Conservation (phyloP, 192 early-diverging fungal genomes). For the Umbelopsis sp. region DNA sequence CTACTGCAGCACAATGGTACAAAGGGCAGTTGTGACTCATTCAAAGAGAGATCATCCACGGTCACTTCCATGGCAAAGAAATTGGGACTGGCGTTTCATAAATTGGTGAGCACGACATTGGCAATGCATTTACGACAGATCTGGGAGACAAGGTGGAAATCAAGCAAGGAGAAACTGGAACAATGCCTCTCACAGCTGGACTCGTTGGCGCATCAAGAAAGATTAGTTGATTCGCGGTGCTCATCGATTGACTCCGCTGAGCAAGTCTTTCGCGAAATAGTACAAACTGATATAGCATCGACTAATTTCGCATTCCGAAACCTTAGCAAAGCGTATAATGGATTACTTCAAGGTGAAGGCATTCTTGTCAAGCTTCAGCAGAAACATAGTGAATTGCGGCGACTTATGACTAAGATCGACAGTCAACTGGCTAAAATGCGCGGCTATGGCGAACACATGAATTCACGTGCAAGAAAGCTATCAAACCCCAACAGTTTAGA, state of each 20-base stretch:
- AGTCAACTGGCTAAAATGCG: background rate
- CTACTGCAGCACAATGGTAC: background rate
- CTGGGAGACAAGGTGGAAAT: background rate
- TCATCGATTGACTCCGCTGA: background rate
- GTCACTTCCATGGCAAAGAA: background rate
- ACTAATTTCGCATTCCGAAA: constrained; percentile 6
- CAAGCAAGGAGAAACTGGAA: background rate
- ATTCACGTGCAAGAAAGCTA: constrained; percentile 11
- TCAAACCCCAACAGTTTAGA: background rate
- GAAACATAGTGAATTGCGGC: background rate
- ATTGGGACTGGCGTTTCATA: background rate
- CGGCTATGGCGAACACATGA: background rate
- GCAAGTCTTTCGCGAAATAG: background rate
- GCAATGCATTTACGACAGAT: background rate
- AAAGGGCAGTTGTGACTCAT: background rate
- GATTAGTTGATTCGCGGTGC: background rate
- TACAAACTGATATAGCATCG: constrained; percentile 6
- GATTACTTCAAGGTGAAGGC: background rate
- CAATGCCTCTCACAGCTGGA: background rate
- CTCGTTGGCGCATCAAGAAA: background rate
- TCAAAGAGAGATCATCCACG: background rate
- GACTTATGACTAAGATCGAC: background rate
- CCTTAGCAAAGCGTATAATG: background rate
- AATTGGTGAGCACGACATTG: background rate
- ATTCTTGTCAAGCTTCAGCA: background rate